phyloP scores from a whole-genome alignment of 2,329 filamentous ascomycete genomes.

The Lasiodiplodia gonubiensis region DNA sequence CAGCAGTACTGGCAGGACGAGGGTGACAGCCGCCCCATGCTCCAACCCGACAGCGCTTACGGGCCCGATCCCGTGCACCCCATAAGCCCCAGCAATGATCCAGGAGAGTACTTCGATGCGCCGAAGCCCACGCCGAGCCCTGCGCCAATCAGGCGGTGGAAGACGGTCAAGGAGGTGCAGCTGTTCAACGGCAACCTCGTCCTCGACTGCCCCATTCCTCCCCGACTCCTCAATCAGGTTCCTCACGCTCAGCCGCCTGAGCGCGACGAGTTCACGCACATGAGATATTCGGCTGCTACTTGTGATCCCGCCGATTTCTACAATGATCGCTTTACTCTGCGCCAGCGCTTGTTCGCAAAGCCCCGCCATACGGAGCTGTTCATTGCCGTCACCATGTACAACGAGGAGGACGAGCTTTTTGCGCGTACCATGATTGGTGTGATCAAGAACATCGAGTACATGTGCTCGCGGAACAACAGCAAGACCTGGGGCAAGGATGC shows the following conservation, averaged over 20 bases:
- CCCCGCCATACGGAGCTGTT: constrained; percentile 92
- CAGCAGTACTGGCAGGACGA: constrained; percentile 67
- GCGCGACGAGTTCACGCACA: constrained; percentile 84
- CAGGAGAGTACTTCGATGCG: constrained; percentile 45
- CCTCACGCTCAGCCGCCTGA: constrained; percentile 79
- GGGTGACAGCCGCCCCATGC: constrained; percentile 76
- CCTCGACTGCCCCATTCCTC: constrained; percentile 93
- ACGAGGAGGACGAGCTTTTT: constrained; percentile 96
- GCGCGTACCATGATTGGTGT: constrained; percentile 95
- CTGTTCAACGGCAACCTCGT: constrained; percentile 96
- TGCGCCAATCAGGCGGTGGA: constrained; percentile 82
- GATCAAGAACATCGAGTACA: constrained; percentile 98
- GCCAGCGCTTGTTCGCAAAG: constrained; percentile 91
- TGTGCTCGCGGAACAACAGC: constrained; percentile 90
- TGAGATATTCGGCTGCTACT: constrained; percentile 93
- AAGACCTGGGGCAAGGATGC: constrained; percentile 98
- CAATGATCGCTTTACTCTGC: constrained; percentile 85
- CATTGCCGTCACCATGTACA: constrained; percentile 98
- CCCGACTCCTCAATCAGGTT: constrained; percentile 82
- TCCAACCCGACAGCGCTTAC: constrained; percentile 67
- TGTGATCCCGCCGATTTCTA: constrained; percentile 91
- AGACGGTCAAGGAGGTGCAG: constrained; percentile 98
- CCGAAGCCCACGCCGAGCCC: constrained; percentile 58
- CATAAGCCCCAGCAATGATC: constrained; percentile 39
- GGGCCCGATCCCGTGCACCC: constrained; percentile 63